phyloP scores from a whole-genome alignment of 208 protist species.

The Willaertia magna region DNA sequence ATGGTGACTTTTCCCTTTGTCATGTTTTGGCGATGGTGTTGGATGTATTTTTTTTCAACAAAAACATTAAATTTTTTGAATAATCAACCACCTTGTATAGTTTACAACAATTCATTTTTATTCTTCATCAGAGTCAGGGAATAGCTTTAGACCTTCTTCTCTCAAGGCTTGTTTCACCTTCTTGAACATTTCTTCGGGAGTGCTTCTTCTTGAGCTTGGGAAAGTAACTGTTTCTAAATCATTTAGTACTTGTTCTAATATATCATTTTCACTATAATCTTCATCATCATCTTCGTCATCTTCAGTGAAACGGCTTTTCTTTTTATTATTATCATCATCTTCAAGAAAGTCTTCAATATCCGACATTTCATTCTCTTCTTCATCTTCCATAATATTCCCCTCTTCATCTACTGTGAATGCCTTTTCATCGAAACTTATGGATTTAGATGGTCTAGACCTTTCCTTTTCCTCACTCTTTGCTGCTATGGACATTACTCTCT shows the following conservation, averaged over 20 bases:
- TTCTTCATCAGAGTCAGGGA: no score
- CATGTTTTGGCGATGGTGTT: not conserved
- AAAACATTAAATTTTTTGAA: not conserved
- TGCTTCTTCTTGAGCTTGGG: not conserved
- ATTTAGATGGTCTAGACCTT: no score
- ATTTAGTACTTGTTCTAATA: not conserved
- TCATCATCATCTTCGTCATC: not conserved
- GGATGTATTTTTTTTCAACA: not conserved
- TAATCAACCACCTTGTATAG: no score
- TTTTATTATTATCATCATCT: not conserved
- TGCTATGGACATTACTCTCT: not conserved
- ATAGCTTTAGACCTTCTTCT: not conserved
- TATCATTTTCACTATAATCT: not conserved
- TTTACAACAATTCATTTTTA: not conserved
- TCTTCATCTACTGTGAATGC: not conserved
- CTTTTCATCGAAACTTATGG: not conserved
- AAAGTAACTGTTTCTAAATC: not conserved
- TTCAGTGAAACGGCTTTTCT: not conserved
- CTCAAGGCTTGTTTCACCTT: not conserved
- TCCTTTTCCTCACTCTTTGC: not conserved
- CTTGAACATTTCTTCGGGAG: not conserved
- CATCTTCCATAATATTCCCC: not conserved
- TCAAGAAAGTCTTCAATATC: not conserved
- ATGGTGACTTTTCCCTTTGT: conserved; percentile 48
- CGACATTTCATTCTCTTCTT: not conserved